Evolutionary conservation across 495 filamentous ascomycete genomes (phyloP).

Genomic region (Hyaloscypha bicolor): DNA sequence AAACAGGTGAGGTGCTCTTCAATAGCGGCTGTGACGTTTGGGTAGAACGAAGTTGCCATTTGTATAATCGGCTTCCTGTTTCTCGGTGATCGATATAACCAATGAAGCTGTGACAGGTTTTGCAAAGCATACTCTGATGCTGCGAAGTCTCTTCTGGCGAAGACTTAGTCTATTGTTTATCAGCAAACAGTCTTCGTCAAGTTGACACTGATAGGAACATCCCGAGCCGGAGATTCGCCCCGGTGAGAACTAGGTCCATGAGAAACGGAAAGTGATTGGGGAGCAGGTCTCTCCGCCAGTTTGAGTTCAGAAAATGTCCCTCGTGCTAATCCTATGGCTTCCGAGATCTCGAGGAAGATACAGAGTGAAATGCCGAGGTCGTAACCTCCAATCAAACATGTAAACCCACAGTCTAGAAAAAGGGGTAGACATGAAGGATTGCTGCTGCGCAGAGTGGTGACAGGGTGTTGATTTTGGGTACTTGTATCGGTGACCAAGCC

Average conservation of each 20-base stretch:
- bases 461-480: constrained; percentile 70
- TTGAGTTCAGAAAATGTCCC: constrained; percentile 50
- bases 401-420: constrained; percentile 37
- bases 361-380: constrained; percentile 52
- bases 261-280: not conserved
- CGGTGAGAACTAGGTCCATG: no score
- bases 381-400: constrained; percentile 28
- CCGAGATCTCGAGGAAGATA: constrained; percentile 49
- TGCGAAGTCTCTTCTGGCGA: constrained; percentile 19
- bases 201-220: not conserved
- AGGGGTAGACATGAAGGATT: constrained; percentile 28
- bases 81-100: constrained; percentile 47
- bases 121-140: constrained; percentile 40
- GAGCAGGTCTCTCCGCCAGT: not conserved
- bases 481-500: constrained; percentile 86
- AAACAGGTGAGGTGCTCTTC: not conserved
- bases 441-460: constrained; percentile 35
- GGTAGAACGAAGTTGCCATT: constrained; percentile 45
- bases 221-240: not conserved
- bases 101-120: constrained; percentile 43
- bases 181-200: not conserved
- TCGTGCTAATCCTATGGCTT: constrained; percentile 56
- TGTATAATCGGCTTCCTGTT: constrained; percentile 51
- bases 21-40: not conserved
- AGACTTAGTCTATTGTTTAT: not conserved